Percentiles rank a stretch among this genome's conserved stretches.
Evolutionary conservation across 2,329 filamentous ascomycete species (phyloP).

Genomic region (Corinectria fuckeliana): DNA sequence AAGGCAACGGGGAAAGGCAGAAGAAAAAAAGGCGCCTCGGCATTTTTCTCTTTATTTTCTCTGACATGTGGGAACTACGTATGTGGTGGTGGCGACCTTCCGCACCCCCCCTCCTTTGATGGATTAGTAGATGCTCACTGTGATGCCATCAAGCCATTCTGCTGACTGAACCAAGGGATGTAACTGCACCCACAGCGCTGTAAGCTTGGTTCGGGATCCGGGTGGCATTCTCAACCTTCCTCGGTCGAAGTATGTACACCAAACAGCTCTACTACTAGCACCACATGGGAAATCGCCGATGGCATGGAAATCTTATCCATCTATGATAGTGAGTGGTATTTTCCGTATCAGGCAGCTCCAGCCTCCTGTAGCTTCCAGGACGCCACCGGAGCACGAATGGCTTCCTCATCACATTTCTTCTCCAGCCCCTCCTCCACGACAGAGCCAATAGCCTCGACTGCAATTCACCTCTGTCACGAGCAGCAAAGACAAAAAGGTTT

Average conservation of each 20-base stretch:
- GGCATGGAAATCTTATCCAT: constrained; percentile 8
- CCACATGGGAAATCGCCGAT: background rate
- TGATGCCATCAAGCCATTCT: background rate
- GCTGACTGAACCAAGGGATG: background rate
- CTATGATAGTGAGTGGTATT: too few species aligned
- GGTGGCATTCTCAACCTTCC: background rate
- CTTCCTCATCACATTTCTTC: background rate
- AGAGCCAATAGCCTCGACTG: constrained; percentile 12
- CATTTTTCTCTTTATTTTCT: background rate
- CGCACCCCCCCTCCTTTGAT: background rate
- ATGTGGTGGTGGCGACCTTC: constrained; percentile 1
- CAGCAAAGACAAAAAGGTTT: background rate
- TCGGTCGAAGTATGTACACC: background rate
- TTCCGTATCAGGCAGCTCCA: background rate
- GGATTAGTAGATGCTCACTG: background rate
- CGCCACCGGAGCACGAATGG: background rate
- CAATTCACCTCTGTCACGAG: constrained; percentile 9
- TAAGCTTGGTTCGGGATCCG: background rate
- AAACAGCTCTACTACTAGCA: too few species aligned
- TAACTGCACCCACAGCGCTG: background rate
- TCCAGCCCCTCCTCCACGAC: background rate
- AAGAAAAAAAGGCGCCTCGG: constrained; percentile 10
- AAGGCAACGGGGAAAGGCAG: background rate
- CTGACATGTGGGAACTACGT: background rate
- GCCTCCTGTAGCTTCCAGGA: background rate